Evolutionary conservation across 805 yeast species (phyloP).

Genomic region (Suhomyces emberorum): DNA sequence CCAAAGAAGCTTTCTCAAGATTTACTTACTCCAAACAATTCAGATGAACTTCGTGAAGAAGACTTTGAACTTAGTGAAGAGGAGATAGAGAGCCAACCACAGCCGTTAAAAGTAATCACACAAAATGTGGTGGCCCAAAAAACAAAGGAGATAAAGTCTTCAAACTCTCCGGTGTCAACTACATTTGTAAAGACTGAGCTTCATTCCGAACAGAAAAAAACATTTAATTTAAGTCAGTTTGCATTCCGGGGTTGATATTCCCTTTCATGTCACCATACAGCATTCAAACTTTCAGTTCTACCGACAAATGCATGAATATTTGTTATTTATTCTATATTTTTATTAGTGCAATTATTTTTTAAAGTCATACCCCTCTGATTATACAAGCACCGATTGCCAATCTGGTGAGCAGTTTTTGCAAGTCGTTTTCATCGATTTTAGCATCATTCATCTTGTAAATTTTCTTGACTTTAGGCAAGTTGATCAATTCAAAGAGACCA

Average conservation of each 20-base stretch:
- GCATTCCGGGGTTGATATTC: constrained; percentile 17
- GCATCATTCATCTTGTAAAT: constrained; percentile 36
- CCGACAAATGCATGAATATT: no score
- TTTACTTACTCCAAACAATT: constrained; percentile 2
- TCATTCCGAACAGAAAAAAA: background rate
- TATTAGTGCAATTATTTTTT: no score
- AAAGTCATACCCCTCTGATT: no score
- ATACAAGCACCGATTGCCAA: constrained; percentile 47
- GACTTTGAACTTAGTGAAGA: constrained; percentile 9
- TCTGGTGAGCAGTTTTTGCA: constrained; percentile 32
- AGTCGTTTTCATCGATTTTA: constrained; percentile 8
- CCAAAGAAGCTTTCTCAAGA: background rate
- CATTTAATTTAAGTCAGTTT: constrained; percentile 11
- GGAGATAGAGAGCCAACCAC: no score
- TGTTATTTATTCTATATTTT: no score
- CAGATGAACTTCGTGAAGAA: constrained; percentile 4
- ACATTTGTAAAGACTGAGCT: no score
- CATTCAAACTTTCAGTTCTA: no score
- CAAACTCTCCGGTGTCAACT: no score
- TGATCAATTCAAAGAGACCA: constrained; percentile 16
- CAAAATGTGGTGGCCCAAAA: no score
- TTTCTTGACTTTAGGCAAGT: constrained; percentile 31
- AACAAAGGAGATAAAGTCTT: no score
- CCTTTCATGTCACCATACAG: no score
- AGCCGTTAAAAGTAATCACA: no score